Evolutionary conservation across 1,139 yeast species (phyloP), one percentile per base, ranked within the genome.

Genomic region (Yamadazyma siamensis): DNA sequence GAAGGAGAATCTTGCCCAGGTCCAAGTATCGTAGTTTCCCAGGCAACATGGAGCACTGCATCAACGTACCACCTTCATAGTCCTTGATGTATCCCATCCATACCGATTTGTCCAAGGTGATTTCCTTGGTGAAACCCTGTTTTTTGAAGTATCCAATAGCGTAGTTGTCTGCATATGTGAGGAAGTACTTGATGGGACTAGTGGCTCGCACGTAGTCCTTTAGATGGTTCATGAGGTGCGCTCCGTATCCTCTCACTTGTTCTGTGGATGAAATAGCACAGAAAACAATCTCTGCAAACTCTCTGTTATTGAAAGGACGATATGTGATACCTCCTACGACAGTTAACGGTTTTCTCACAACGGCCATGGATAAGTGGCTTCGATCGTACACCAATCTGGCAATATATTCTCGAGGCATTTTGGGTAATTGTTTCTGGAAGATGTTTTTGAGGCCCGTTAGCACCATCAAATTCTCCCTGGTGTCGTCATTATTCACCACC

Each of bases 41-140:
- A 0, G 97, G 96, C 32, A 91, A 65, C 95, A 89, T 89, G 2
- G 91, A 66, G 54, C 98, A 94, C 59, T 94, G 97, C 97, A 91
- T 91, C 39, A 91, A 65, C 0, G 98, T 94, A 47, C 98, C 98
- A 21, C 99, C 99, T 62, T 91, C 99, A 56, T 91, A 91, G 65
- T 91, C 98, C 59, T 94, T 91, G 52, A 91, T 91, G 56, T 91
- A 91, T 5, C 99, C 99, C 94, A 88, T 87, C 99, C 99, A 91
- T 22, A 82, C 72, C 26, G 80, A 76, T 46, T 81, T 83, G 29
- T 89, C 94, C 30, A 91, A 68, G 4, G 95, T 74, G 27, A 91
- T 84, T 40, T 91, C 97, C 53, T 91, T 94, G 15, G 97, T 89
- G 58, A 91, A 91, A 1, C 99, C 99, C 59, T 91, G 99, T 54